Conservation (phyloP, 805 yeast species). For the Maudiozyma turicensis region DNA sequence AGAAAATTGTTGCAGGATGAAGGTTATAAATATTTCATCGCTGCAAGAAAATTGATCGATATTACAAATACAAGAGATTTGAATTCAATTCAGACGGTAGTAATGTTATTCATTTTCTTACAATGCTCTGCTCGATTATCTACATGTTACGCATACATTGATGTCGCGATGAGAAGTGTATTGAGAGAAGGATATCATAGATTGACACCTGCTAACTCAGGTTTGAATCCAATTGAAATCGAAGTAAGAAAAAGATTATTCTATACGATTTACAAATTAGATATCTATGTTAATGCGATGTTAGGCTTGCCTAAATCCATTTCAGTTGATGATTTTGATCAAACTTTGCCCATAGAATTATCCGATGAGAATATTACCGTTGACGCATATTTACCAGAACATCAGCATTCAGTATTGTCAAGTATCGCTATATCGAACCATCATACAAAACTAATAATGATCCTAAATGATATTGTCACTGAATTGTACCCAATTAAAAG, state of each 20-base stretch:
- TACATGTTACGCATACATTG: slow-evolving; percentile 85
- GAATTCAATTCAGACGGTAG: slow-evolving; percentile 74
- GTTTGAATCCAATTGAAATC: slow-evolving; percentile 57
- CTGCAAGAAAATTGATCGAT: slow-evolving; percentile 76
- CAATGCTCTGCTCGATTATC: slow-evolving; percentile 81
- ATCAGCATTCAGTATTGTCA: slow-evolving; percentile 22
- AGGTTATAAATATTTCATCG: slow-evolving; percentile 76
- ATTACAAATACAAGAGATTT: slow-evolving; percentile 79
- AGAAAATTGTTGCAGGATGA: slow-evolving; percentile 39
- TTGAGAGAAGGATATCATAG: slow-evolving; percentile 79
- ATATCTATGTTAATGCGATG: slow-evolving; percentile 81
- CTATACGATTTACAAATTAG: slow-evolving; percentile 86
- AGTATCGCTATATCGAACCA: slow-evolving; percentile 61
- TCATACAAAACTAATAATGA: slow-evolving; percentile 65
- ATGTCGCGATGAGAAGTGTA: slow-evolving; percentile 80
- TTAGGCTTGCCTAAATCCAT: slow-evolving; percentile 74
- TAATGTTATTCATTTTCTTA: slow-evolving; percentile 75
- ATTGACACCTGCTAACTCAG: slow-evolving; percentile 40
- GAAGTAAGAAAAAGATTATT: slow-evolving; percentile 81
- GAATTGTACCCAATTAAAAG: slow-evolving; percentile 53
- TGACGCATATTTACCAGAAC: slow-evolving; percentile 31
- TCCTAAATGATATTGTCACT: slow-evolving; percentile 61
- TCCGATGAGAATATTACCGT: slow-evolving; percentile 81
- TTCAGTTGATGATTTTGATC: slow-evolving; percentile 77
- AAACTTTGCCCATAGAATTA: slow-evolving; percentile 71